Evolutionary conservation across 2,329 filamentous ascomycete genomes (phyloP).

Genomic region (Epichloe amarillans): DNA sequence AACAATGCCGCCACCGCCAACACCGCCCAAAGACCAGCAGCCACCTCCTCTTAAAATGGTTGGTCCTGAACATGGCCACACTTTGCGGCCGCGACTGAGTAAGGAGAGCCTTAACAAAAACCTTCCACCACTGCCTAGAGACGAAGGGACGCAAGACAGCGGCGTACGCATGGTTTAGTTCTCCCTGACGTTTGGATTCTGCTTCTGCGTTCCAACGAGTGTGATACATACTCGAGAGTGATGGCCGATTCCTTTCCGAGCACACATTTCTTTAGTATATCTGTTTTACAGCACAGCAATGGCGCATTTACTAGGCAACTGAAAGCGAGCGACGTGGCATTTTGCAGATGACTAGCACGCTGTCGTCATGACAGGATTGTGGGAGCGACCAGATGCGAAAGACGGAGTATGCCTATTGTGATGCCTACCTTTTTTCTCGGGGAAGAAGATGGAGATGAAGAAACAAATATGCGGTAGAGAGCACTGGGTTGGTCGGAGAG

Average conservation of each 20-base stretch:
- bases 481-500: not conserved
- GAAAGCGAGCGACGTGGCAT: conserved; percentile 5
- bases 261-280: conserved; percentile 1
- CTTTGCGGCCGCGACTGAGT: conserved; percentile 28
- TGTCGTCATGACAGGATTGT: not conserved
- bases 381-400: not conserved
- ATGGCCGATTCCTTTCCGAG: not conserved
- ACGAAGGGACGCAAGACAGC: conserved; percentile 15
- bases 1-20: conserved; percentile 27
- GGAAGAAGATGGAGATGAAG: not conserved
- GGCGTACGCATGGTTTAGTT: conserved; percentile 21
- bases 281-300: conserved; percentile 4
- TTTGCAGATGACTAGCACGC: conserved; percentile 1
- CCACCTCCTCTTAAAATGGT: conserved; percentile 15
- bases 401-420: not conserved
- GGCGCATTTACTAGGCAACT: not conserved
- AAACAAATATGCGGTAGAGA: not conserved
- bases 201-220: conserved; percentile 9
- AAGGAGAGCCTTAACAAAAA: conserved; percentile 47
- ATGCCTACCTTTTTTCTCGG: not conserved
- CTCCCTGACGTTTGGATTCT: conserved; percentile 8
- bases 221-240: not conserved
- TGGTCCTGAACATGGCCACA: conserved; percentile 35
- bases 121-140: conserved; percentile 40
- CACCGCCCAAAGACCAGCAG: conserved; percentile 18